Base-by-base conservation (phyloP, 1,139 yeast species). In the Debaryomycetaceae sp. region DNA sequence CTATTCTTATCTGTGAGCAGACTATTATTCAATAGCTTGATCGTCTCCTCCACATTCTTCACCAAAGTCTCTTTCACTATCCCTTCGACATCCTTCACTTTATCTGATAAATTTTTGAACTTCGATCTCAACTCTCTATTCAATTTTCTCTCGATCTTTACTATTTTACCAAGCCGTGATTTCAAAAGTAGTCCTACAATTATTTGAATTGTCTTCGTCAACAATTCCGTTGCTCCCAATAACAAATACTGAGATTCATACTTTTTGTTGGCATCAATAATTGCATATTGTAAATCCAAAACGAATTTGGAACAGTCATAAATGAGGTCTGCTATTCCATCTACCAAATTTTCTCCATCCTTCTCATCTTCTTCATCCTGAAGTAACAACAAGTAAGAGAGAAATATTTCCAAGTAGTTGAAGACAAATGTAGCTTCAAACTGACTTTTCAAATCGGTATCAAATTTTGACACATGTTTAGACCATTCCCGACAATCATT, bases 141-240 rank as follows among this genome's bases (percentile, higher is more conserved):
- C n/a, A 14, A 22, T 24, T 24, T 24, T 8, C 30, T 30, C 9
- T 14, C 17, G 6, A 36, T 15, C 5, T 16, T 36, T 6, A n/a
- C 14, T n/a, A 34, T 15, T 6, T 41, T 41, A 30, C 50, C 53
- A 30, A 50, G 46, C 28, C 52, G 50, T 17, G 66, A 55, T 37
- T 75, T 50, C 11, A 67, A 46, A 31, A 69, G 47, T 5, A 68
- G 49, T 1, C 72, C 73, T n/a, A 67, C 59, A 2, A 67, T 47
- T 33, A 69, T 56, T 39, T 70, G 76, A 6, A 68, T 53, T 9
- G 59, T 39, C 7, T 71, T 46, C 2, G 67, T 61, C 41, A 69
- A 51, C 2, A 59, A 40, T 41, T 70, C 76, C 1, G 65, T 57
- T 1, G 63, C 48, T 0, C 64, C 56, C 41, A 54, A 55, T 28